phyloP scores from a whole-genome alignment of 2,329 filamentous ascomycete genomes.

The Macrophomina phaseolina region DNA sequence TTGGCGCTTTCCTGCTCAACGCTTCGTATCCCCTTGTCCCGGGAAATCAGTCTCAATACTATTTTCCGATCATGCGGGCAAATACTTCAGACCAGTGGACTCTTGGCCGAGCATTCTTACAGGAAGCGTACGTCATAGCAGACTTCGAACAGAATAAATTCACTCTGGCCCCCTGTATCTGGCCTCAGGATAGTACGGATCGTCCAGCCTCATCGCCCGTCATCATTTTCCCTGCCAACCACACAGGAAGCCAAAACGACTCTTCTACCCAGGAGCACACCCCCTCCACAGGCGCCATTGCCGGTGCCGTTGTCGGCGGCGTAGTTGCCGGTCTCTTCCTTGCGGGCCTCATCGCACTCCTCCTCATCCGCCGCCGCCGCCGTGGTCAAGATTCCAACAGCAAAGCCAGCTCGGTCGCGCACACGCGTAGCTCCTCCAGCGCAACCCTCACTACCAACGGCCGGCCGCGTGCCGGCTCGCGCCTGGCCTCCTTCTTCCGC shows the following conservation, averaged over 20 bases:
- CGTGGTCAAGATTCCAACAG: background rate
- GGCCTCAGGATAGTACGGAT: background rate
- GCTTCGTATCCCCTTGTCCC: conserved; percentile 29
- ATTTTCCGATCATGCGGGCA: conserved; percentile 43
- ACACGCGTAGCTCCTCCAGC: background rate
- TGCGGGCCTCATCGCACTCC: conserved; percentile 38
- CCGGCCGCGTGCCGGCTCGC: conserved; percentile 5
- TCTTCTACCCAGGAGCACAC: background rate
- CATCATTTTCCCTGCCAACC: background rate
- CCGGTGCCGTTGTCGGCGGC: conserved; percentile 40
- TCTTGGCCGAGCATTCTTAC: conserved; percentile 42
- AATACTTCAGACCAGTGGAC: conserved; percentile 38
- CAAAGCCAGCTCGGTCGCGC: background rate
- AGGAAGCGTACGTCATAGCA: conserved; percentile 44
- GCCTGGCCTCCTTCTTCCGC: conserved; percentile 19
- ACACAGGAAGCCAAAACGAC: background rate
- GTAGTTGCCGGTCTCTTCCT: conserved; percentile 32
- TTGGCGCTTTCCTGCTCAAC: conserved; percentile 37
- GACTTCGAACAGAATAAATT: conserved; percentile 41
- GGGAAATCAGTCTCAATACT: conserved; percentile 26
- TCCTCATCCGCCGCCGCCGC: conserved; percentile 10
- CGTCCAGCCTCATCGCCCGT: background rate
- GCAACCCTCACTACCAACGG: background rate
- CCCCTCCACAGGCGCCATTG: conserved; percentile 39
- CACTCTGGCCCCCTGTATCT: conserved; percentile 39